Evolutionary conservation across 164 flowering plant genomes (phyloP), one percentile per base, ranked within the genome.

Genomic region (Nelumbo lutea): DNA sequence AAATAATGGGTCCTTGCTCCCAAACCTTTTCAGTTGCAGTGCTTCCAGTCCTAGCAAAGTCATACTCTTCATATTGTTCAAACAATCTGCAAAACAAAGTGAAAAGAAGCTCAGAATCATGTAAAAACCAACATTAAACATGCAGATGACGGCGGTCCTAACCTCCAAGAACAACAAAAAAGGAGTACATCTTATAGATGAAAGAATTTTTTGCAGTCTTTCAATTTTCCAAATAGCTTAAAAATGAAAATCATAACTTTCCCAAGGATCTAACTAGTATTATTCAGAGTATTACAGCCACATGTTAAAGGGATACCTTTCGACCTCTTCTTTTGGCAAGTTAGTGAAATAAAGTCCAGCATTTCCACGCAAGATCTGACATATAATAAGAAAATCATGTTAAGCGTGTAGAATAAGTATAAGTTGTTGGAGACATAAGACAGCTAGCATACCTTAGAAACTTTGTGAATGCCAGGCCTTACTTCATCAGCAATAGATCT

Each of bases 41-140:
- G 76, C 79, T 81, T 77, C 98, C 98, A 3, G 96, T 94, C 82
- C 91, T 89, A 42, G 96, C 93, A 83, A 86, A 94, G 72, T 90
- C 97, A 75, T 82, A 76, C 5, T 87, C 95, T 76, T 90, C 86
- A 71, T 78, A 91, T 69, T 81, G 85, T 50, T 77, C 83, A 77
- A 94, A 91, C 68, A 89, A 41, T 69, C 98, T 94, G 87, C 77
- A 72, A 61, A 66, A 70, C 2, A 64, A 66, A 1, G 40, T 13
- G 5, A 64, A 50, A 11, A 5, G 44, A 3, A 44, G 4, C 8
- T 3, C 7, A 10, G 11, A 27, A 56, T 7, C 38, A 42, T 8
- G 15, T 1, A 41, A 45, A 9, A 27, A 41, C 1, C 6, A 60
- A 39, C 13, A 40, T n/a, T 43, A 44, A 47, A 63, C 7, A 1